A percentile compares a stretch with the other conserved stretches of the same genome.
phyloP scores from a whole-genome alignment of 2,329 filamentous ascomycete species.

The Colletotrichum sp. region DNA sequence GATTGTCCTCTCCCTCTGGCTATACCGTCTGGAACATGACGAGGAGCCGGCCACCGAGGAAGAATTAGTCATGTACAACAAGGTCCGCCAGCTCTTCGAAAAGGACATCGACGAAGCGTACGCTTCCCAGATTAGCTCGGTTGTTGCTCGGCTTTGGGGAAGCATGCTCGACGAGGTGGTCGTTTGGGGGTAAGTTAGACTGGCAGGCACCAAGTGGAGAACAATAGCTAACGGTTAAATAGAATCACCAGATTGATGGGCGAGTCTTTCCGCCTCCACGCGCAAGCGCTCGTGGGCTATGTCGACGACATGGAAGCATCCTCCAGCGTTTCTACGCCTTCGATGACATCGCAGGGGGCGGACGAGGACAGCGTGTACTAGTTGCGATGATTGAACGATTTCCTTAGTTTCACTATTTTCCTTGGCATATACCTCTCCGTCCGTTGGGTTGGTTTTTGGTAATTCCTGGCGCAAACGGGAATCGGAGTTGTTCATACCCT shows the following conservation, averaged over 20 bases:
- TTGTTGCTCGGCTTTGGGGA: constrained; percentile 93
- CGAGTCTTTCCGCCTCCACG: constrained; percentile 96
- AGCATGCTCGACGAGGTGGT: constrained; percentile 98
- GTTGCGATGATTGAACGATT: constrained; percentile 58
- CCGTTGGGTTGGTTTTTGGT: constrained; percentile 24
- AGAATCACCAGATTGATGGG: constrained; percentile 96
- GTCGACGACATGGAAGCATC: constrained; percentile 81
- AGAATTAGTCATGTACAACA: constrained; percentile 89
- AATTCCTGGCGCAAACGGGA: constrained; percentile 10
- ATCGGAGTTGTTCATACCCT: constrained; percentile 15
- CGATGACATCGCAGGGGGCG: constrained; percentile 74
- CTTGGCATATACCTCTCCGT: constrained; percentile 53
- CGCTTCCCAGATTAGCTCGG: constrained; percentile 88
- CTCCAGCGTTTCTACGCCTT: constrained; percentile 72
- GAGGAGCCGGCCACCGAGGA: constrained; percentile 88
- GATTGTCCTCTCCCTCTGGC: constrained; percentile 96
- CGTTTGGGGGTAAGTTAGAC: constrained; percentile 89
- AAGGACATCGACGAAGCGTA: constrained; percentile 87
- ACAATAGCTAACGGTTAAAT: constrained; percentile 24
- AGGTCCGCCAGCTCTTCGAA: constrained; percentile 87
- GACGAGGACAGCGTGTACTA: constrained; percentile 77
- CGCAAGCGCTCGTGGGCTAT: constrained; percentile 92
- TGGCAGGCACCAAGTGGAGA: neutral
- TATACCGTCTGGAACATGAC: constrained; percentile 99
- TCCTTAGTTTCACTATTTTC: constrained; percentile 47